Evolutionary conservation across 352 stramenopile species (phyloP), one percentile per base, ranked within the genome.

Genomic region (Globisporangium acanthophoron): DNA sequence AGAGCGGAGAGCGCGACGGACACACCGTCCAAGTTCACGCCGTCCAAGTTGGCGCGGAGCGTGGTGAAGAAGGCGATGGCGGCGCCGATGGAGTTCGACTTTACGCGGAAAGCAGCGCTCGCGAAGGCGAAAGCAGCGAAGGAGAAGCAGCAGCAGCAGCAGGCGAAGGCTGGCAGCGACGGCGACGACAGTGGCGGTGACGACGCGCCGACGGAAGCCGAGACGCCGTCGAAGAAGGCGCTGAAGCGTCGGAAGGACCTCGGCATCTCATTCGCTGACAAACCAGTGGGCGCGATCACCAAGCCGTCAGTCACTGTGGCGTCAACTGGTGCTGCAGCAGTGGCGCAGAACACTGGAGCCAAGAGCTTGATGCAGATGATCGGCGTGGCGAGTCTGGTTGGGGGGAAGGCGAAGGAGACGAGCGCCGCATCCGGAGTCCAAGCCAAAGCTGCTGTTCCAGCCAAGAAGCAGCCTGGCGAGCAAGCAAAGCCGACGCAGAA

Each of bases 41-140:
- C 56, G 41, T 66, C 63, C 9, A 74, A 72, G 29, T 56, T 62
- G 18, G 51, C 68, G 20, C 67, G 70, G 49, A 64, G 43, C 44
- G 59, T 60, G 21, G 47, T 69, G 15, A 64, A 62, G 46, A 73
- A 70, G 55, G 66, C 63, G 31, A 65, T 59, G 40, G 59, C 48
- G 0, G 49, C 41, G 35, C 58, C 67, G 5, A 5, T 82, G 6
- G 76, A 82, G 49, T 86, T 86, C 20, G 69, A 86, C 29, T 86
- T 86, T 40, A 72, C 73, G 11, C 74, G 71, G 41, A 71, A 67
- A 24, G 75, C 72, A 46, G 73, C 68, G 18, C 71, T 66, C 37
- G 65, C 65, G 31, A 66, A 76, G 41, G 62, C 56, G 9, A 70
- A 70, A 39, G 58, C 52, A n/a, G 59, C 45, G 16, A 60, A 67